Evolutionary conservation across 2,329 filamentous ascomycete species (phyloP).

Genomic region (Tothia fuscella): DNA sequence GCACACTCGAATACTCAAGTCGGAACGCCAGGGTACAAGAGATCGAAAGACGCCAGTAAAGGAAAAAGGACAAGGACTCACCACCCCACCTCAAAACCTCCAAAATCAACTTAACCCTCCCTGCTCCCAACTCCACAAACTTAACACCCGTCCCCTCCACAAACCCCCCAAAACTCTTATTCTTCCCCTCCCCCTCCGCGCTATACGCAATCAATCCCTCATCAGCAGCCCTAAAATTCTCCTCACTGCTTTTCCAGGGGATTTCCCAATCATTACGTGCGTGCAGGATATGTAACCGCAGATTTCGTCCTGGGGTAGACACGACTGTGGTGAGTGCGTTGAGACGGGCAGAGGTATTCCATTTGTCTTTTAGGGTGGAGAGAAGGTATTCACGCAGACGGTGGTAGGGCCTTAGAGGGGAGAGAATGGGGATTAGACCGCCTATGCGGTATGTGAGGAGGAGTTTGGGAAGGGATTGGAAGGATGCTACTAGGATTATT

Average conservation of each 20-base stretch:
- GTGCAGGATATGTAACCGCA: conserved; percentile 56
- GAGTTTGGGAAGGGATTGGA: conserved; percentile 61
- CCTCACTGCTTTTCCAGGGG: conserved; percentile 56
- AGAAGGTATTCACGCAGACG: conserved; percentile 50
- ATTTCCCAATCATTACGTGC: conserved; percentile 75
- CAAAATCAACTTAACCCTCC: conserved; percentile 14
- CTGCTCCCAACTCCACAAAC: not conserved
- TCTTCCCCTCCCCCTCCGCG: conserved; percentile 18
- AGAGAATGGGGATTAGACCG: conserved; percentile 69
- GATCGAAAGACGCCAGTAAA: too few relatives aligned
- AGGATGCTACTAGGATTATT: conserved; percentile 67
- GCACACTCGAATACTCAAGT: too few relatives aligned
- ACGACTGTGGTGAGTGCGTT: conserved; percentile 31
- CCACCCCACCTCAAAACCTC: conserved; percentile 34
- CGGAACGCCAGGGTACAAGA: too few relatives aligned
- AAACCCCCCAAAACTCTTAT: conserved; percentile 13
- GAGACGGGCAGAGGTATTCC: conserved; percentile 61
- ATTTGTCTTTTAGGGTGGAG: conserved; percentile 61
- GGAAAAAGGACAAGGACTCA: conserved; percentile 12
- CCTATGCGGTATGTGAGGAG: conserved; percentile 66
- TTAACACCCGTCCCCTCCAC: conserved; percentile 14
- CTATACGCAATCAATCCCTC: conserved; percentile 32
- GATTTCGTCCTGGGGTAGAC: not conserved
- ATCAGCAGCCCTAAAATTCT: conserved; percentile 49
- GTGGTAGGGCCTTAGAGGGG: conserved; percentile 58